Evolutionary conservation across 352 stramenopile genomes (phyloP).

Genomic region (Phytophthora cactorum): DNA sequence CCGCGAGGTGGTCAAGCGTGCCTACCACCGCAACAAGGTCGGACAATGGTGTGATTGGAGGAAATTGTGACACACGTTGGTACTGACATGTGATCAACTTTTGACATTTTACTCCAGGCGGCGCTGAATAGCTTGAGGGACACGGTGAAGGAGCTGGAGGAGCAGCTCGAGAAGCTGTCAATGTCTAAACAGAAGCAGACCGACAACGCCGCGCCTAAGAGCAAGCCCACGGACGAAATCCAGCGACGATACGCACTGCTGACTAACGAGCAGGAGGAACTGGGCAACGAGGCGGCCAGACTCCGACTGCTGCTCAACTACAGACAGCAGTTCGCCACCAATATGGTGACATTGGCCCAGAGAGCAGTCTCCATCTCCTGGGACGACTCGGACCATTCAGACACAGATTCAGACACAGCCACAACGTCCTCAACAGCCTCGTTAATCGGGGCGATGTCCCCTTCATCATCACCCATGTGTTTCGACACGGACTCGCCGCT

Average conservation of each 20-base stretch:
- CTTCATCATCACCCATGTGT: constrained; percentile 16
- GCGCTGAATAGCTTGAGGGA: constrained; percentile 57
- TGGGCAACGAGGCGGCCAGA: constrained; percentile 49
- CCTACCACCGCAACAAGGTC: constrained; percentile 81
- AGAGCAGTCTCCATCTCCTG: constrained; percentile 21
- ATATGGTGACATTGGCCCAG: constrained; percentile 36
- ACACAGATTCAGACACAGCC: constrained; percentile 39
- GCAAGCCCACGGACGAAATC: constrained; percentile 26
- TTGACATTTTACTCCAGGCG: constrained; percentile 36
- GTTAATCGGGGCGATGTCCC: constrained; percentile 11
- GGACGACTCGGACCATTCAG: constrained; percentile 28
- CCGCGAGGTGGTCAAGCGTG: constrained; percentile 75
- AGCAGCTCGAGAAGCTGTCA: constrained; percentile 52
- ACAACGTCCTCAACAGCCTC: constrained; percentile 25
- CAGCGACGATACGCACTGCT: constrained; percentile 48
- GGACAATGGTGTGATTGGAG: background rate
- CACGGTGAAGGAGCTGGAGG: constrained; percentile 62
- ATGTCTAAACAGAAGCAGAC: constrained; percentile 21
- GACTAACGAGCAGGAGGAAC: constrained; percentile 43
- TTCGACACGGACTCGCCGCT: constrained; percentile 21
- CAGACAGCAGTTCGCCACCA: constrained; percentile 48
- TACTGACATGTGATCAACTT: constrained; percentile 13
- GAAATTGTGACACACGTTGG: background rate
- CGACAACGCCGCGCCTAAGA: background rate
- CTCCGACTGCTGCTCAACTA: constrained; percentile 50